Evolutionary conservation across 2,329 filamentous ascomycete species (phyloP), one percentile per base, ranked within the genome.

Genomic region (Thielaviopsis euricoi): DNA sequence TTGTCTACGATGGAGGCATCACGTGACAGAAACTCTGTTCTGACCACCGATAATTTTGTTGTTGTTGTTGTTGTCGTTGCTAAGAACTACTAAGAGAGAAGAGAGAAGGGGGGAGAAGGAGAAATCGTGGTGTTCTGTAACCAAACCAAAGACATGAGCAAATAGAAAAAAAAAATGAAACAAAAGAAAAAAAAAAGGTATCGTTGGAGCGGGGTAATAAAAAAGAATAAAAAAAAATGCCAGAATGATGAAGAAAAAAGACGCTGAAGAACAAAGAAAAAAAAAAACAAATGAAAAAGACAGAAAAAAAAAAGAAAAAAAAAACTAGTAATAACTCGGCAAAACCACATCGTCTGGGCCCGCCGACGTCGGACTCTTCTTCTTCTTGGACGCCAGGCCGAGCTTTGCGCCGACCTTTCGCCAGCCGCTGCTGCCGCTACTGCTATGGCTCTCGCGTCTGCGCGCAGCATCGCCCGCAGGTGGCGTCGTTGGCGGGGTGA

Each of bases 401-500:
- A 84, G 68, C 63, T 80, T 83, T 6, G 77, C 79, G 19, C 80
- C 76, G 65, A 84, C 76, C 65, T 80, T 82, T 69, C 82, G 83
- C 81, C 81, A 84, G 54, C 80, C 75, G 59, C 77, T 80, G 62
- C 70, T 77, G 64, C 77, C 75, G 53, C 80, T 76, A 59, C 77
- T 80, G 62, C 70, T 78, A 64, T 78, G 75, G 53, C 80, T 76
- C 22, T 81, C 68, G 15, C 74, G 73, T 75, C 0, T 77, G 76
- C 5, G 78, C 78, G 0, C 74, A 61, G 0, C 74, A 61, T 83
- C 78, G 0, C 79, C 76, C 0, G 77, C 79, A 0, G 85, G 85
- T 37, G 86, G 84, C 2, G 83, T 87, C 2, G 79, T 87, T 0
- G 86, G 86, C 0, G 86, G 86, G 3, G 86, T 89, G 74, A 88